Conservation (phyloP, 2,329 filamentous ascomycete genomes). For the Colletotrichum cordylinicola region DNA sequence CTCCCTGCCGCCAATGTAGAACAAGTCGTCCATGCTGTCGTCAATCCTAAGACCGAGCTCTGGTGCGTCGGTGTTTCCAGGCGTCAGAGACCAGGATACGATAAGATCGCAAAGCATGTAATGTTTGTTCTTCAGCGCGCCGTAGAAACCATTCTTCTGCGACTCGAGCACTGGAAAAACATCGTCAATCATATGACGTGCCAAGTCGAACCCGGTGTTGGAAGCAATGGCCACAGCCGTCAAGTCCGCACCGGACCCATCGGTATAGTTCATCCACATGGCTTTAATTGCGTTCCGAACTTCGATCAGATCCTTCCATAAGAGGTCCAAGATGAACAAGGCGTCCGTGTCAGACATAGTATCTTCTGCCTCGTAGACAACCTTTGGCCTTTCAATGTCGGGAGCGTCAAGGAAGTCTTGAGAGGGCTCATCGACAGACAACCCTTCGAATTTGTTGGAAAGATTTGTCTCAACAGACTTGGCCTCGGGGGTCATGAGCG, state of each 20-base stretch:
- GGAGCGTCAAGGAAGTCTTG: constrained; percentile 39
- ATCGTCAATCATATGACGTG: constrained; percentile 34
- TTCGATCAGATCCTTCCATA: constrained; percentile 34
- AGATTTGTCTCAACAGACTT: neutral
- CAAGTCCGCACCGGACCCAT: constrained; percentile 30
- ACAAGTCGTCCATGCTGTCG: neutral
- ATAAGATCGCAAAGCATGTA: neutral
- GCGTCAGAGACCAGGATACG: neutral
- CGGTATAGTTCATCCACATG: constrained; percentile 35
- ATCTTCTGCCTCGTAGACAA: neutral
- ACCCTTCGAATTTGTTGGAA: constrained; percentile 37
- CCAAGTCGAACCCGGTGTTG: constrained; percentile 40
- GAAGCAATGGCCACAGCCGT: constrained; percentile 37
- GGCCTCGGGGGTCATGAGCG: constrained; percentile 13
- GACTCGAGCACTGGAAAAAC: constrained; percentile 29
- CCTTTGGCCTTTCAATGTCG: constrained; percentile 26
- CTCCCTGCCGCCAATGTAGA: neutral
- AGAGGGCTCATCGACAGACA: constrained; percentile 42
- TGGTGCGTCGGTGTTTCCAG: neutral
- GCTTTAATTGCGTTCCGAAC: constrained; percentile 30
- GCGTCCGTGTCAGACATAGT: constrained; percentile 26
- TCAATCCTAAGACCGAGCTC: constrained; percentile 11
- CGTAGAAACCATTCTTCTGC: neutral
- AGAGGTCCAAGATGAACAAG: constrained; percentile 27
- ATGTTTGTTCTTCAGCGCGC: neutral